These are phyloP conservation scores for Alternaria angustiovoidea DNA, from an alignment of 2,329 filamentous ascomycete genomes.

Conservation along the genomic window DNA sequence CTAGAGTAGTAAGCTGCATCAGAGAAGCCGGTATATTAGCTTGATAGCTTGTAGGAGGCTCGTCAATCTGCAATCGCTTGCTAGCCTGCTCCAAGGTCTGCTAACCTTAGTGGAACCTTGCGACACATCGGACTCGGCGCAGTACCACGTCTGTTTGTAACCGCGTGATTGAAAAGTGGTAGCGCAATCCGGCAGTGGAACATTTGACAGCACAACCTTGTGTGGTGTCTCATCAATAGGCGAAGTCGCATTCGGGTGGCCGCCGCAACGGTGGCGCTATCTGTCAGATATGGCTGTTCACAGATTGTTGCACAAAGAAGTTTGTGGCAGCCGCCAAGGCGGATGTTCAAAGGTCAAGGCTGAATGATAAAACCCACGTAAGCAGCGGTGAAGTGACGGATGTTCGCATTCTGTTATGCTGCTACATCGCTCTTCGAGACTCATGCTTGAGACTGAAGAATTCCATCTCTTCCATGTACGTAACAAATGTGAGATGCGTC, in stretches of 20 bases:
- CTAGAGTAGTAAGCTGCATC: slow-evolving; percentile 1
- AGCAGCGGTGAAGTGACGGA: not conserved
- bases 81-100: not conserved
- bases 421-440: not conserved
- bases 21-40: slow-evolving; percentile 3
- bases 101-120: slow-evolving; percentile 21
- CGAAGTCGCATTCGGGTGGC: slow-evolving; percentile 2
- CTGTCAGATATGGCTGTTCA: slow-evolving; percentile 15
- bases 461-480: not conserved
- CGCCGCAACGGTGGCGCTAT: slow-evolving; percentile 12
- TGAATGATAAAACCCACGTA: not conserved
- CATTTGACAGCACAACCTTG: slow-evolving; percentile 34
- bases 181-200: slow-evolving; percentile 28
- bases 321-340: slow-evolving; percentile 4
- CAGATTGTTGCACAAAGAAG: slow-evolving; percentile 9
- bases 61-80: slow-evolving; percentile 1
- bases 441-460: not conserved
- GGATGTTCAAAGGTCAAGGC: not conserved
- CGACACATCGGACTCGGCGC: slow-evolving; percentile 22
- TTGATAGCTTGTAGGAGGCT: slow-evolving; percentile 7
- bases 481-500: not conserved
- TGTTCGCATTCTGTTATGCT: not conserved
- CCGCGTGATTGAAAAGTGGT: slow-evolving; percentile 24
- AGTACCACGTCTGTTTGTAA: slow-evolving; percentile 30
- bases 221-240: slow-evolving; percentile 5